Conservation (phyloP, 108 stramenopile genomes). For the Stephanodiscus minutulus region DNA sequence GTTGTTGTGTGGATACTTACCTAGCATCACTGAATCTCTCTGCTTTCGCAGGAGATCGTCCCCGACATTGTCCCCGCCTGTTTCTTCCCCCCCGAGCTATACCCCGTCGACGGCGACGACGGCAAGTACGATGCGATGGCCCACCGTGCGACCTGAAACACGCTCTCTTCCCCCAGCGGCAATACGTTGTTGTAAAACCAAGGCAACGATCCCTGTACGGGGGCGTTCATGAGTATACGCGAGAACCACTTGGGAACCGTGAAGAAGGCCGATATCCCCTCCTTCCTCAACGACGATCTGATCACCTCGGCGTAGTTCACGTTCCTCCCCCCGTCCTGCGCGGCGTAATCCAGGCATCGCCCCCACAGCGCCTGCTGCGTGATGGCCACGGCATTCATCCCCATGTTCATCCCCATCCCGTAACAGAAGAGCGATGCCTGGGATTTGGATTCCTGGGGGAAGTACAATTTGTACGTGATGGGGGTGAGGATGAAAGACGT, state of each 20-base stretch:
- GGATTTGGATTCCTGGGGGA: constrained; percentile 72
- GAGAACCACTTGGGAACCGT: constrained; percentile 73
- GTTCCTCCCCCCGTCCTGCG: constrained; percentile 32
- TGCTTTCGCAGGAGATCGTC: neutral
- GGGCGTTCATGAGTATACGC: constrained; percentile 82
- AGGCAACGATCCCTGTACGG: constrained; percentile 67
- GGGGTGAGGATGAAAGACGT: constrained; percentile 72
- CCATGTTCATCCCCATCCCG: constrained; percentile 75
- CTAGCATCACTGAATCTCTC: neutral
- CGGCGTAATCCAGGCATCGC: constrained; percentile 59
- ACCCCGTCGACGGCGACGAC: neutral
- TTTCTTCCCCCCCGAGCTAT: neutral
- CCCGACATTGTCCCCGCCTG: neutral
- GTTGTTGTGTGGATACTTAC: neutral
- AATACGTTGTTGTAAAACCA: constrained; percentile 85
- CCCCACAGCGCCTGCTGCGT: constrained; percentile 85
- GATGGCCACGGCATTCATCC: constrained; percentile 74
- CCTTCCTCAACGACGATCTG: constrained; percentile 45
- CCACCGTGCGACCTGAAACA: constrained; percentile 36
- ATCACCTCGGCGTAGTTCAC: constrained; percentile 60
- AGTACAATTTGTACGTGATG: constrained; percentile 67
- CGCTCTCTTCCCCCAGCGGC: constrained; percentile 65
- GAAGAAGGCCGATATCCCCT: constrained; percentile 75
- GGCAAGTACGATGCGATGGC: constrained; percentile 4
- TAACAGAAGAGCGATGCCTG: constrained; percentile 66